Evolutionary conservation across 192 early-diverging fungal genomes (phyloP), one percentile per base, ranked within the genome.

Genomic region (Backusella morwellensis): DNA sequence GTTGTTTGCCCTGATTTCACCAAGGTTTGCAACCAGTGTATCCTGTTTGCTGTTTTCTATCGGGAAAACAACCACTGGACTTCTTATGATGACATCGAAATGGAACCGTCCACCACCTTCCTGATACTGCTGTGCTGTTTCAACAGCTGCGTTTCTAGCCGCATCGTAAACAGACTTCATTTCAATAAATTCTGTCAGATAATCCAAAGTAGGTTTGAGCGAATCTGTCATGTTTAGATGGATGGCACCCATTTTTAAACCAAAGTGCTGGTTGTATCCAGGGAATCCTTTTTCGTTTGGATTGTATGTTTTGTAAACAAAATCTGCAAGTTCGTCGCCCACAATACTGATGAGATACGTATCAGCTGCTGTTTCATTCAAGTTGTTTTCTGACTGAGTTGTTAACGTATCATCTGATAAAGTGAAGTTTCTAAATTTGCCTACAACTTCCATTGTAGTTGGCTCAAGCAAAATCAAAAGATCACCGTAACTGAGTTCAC

Each of bases 11-110:
- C 88, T 85, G 19, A 97, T 89, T 68, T 91, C 89, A 38, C 95
- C 95, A 2, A 93, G 87, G 75, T 92, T 88, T 79, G 86, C 82
- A 26, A 87, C 80, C 8, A 97, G 35, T 47, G 79, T 66, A 70
- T 94, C 90, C 63, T 74, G 47, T 3, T n/a, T 76, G 32, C 70
- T 78, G 3, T 83, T 80, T n/a, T 81, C 76, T 47, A 88, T 81
- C 6, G 92, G 95, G 77, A 95, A 92, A 5, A 88, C 86, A n/a
- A 97, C 82, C 32, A 94, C 88, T 0, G 95, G 95, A 15, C 92
- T 90, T 12, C 88, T 85, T 79, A 95, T 89, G 4, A 80, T 70
- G 23, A 97, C 79, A 77, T 95, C 90, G 83, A 92, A 95, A 70
- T 93, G 88, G 54, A 90, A 91, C 73, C 75, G 85, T 12, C 88